Percentiles rank a stretch among this genome's conserved stretches.
Conservation (phyloP, 371 early-diverging fungal genomes). For the Mortierella sp. region DNA sequence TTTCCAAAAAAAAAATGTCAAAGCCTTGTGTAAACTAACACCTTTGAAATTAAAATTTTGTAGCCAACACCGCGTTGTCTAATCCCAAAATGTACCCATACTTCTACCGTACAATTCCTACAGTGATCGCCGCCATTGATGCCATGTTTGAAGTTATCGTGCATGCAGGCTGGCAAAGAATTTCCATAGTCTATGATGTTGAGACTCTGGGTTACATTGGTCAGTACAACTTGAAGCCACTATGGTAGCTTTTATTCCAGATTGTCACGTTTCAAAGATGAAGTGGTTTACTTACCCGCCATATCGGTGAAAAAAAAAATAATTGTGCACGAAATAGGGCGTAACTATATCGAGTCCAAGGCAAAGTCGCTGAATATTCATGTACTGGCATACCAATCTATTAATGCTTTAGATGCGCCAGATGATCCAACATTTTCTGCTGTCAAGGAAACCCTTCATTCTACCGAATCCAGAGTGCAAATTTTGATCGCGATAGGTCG, state of each 20-base stretch:
- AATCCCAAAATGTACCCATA: conserved; percentile 63
- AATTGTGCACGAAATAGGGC: no score
- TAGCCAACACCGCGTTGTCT: conserved; percentile 51
- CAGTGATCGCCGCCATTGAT: conserved; percentile 62
- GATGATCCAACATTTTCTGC: conserved; percentile 4
- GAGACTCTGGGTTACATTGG: background rate
- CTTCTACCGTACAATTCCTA: conserved; percentile 69
- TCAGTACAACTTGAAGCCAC: background rate
- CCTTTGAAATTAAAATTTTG: background rate
- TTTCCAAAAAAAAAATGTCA: background rate
- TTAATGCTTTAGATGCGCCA: background rate
- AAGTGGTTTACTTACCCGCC: no score
- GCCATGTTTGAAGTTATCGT: conserved; percentile 61
- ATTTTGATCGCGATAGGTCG: conserved; percentile 16
- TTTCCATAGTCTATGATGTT: conserved; percentile 38
- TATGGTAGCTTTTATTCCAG: no score
- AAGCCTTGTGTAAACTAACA: no score
- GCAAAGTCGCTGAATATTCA: conserved; percentile 5
- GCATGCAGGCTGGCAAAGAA: conserved; percentile 61
- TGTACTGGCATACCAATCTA: background rate
- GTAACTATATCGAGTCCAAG: background rate
- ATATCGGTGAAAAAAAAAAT: no score
- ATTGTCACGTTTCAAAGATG: no score
- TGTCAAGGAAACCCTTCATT: conserved; percentile 1
- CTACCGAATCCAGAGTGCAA: conserved; percentile 23